Evolutionary conservation across 345 rosid species (phyloP), one percentile per base, ranked within the genome.

Genomic region (Moricandia moricandioides): DNA sequence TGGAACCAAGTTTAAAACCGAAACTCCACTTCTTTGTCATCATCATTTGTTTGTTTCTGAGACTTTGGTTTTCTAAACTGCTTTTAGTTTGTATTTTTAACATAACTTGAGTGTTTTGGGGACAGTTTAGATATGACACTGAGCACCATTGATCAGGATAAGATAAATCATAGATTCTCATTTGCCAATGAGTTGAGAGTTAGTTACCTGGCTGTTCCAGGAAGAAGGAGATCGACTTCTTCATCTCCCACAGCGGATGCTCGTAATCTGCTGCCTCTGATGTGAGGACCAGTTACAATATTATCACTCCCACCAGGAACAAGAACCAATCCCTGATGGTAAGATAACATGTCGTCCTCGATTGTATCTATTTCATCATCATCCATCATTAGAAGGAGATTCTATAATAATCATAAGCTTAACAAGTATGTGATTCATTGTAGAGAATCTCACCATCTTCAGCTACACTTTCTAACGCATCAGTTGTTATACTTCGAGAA

Each of bases 221-320:
- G 99, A 16, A 95, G 97, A 67, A 95, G 97, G 71, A 95, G 99
- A 83, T 95, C 97, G 14, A 95, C 99, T 83, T 88, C 99, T 86
- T 89, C 97, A 67, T 88, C 85, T 24, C 98, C 97, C 16, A 76
- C 93, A 62, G 94, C 83, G 4, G 94, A 90, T 26, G 96, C 93
- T 65, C 97, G 84, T 73, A 95, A 78, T 65, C 96, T 86, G 68
- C 97, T 89, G 51, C 99, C 99, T 82, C 97, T 84, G 14, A 95
- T 84, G 76, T 92, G 99, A 74, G 99, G 80, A 27, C 97, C 97
- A 49, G 86, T 93, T 49, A 90, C 90, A n/a, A 82, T 83, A 80
- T 86, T 87, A 51, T 85, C 93, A n/a, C 79, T 77, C 73, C 88
- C 98, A 0, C 93, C 89, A 64, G 97, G 96, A 31, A 92, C 97